Evolutionary conservation across 768 basidiomycete species (phyloP).

Genomic region (Termitomyces sp.): DNA sequence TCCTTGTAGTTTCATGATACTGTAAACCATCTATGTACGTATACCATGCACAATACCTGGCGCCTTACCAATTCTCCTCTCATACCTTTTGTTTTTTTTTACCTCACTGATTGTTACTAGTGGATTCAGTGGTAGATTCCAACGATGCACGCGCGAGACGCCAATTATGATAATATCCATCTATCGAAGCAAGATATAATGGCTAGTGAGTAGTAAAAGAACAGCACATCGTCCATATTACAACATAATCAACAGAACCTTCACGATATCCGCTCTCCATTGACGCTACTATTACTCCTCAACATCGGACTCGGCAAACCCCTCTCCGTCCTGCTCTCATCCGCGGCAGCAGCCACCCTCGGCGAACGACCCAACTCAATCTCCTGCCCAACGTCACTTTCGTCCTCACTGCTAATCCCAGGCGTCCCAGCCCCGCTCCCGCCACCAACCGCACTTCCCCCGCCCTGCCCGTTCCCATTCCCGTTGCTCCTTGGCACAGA

Average conservation of each 20-base stretch:
- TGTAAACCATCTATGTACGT: not conserved
- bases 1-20: not conserved
- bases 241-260: slow-evolving; percentile 1
- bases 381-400: slow-evolving; percentile 32
- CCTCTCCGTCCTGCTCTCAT: slow-evolving; percentile 55
- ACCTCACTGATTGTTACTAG: not conserved
- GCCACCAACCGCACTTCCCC: not conserved
- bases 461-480: slow-evolving; percentile 30
- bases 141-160: not conserved
- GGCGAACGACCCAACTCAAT: slow-evolving; percentile 33
- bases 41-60: not conserved
- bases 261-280: slow-evolving; percentile 17
- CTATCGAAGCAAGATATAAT: not conserved
- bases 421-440: slow-evolving; percentile 27
- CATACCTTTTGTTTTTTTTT: not conserved
- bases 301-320: slow-evolving; percentile 61
- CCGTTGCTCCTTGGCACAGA: slow-evolving; percentile 23
- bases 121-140: not conserved
- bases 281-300: slow-evolving; percentile 25
- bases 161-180: slow-evolving; percentile 3
- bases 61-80: not conserved
- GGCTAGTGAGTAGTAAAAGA: not conserved
- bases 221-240: not conserved
- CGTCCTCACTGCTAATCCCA: slow-evolving; percentile 32
- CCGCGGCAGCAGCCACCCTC: slow-evolving; percentile 20